Evolutionary conservation across 257 asterid genomes (phyloP).

Genomic region (Prunella vulgaris): DNA sequence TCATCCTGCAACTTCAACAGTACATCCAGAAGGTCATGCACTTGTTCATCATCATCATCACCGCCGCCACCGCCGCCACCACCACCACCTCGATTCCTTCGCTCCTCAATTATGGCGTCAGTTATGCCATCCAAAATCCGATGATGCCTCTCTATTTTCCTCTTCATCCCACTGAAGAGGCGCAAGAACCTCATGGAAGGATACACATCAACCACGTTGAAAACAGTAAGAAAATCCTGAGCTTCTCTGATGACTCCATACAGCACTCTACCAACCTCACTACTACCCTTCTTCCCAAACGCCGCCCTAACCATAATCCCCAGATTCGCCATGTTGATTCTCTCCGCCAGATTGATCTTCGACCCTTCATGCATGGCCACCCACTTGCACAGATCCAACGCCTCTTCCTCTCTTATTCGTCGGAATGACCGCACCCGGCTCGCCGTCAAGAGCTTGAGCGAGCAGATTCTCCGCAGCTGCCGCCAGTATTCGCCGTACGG

Average conservation of each 20-base stretch:
- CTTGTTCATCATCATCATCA: not conserved
- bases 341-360: conserved; percentile 14
- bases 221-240: not conserved
- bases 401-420: no score
- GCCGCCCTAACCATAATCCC: conserved; percentile 9
- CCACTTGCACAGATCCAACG: not conserved
- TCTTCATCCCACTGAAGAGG: not conserved
- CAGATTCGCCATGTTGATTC: not conserved
- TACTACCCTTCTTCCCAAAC: not conserved
- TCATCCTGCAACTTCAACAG: not conserved
- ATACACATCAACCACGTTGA: conserved; percentile 18
- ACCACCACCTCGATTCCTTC: not conserved
- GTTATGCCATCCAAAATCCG: not conserved
- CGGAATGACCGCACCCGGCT: no score
- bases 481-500: conserved; percentile 37
- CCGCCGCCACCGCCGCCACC: not conserved
- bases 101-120: not conserved
- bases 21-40: not conserved
- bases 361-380: conserved; percentile 11
- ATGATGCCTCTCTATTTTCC: not conserved
- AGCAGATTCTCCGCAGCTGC: conserved; percentile 31
- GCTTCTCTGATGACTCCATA: not conserved
- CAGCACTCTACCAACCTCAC: not conserved
- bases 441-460: conserved; percentile 15
- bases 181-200: conserved; percentile 11